These are phyloP conservation scores for Termitomyces sp. DNA, from an alignment of 768 basidiomycete species.

Conservation along the genomic window DNA sequence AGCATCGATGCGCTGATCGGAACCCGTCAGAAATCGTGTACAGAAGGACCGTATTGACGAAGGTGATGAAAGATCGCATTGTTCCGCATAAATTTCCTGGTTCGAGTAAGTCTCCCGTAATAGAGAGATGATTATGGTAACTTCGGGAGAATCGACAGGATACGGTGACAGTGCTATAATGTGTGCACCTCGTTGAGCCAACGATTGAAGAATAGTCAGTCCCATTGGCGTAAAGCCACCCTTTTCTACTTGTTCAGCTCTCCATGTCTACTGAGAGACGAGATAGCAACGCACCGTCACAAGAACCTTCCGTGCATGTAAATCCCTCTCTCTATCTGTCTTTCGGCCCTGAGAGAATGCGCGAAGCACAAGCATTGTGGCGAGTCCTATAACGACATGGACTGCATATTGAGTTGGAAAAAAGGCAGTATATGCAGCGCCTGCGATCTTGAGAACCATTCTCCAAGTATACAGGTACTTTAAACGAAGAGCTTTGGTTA, in stretches of 20 bases:
- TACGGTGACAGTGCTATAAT: slow-evolving; percentile 70
- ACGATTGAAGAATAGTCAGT: slow-evolving; percentile 56
- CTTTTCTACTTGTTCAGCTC: slow-evolving; percentile 28
- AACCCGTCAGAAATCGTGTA: slow-evolving; percentile 58
- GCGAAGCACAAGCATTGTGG: slow-evolving; percentile 44
- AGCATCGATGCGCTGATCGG: slow-evolving; percentile 72
- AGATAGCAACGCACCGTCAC: slow-evolving; percentile 56
- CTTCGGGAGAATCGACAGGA: slow-evolving; percentile 49
- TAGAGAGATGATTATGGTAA: slow-evolving; percentile 61
- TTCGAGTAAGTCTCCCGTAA: slow-evolving; percentile 69
- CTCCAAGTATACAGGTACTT: background rate
- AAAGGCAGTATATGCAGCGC: slow-evolving; percentile 33
- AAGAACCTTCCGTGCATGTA: slow-evolving; percentile 69
- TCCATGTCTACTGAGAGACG: background rate
- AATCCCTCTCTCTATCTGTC: slow-evolving; percentile 71
- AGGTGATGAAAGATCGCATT: slow-evolving; percentile 69
- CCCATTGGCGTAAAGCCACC: slow-evolving; percentile 76
- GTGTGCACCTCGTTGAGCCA: slow-evolving; percentile 76
- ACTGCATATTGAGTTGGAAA: slow-evolving; percentile 58
- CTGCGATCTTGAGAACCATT: slow-evolving; percentile 56
- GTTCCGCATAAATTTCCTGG: slow-evolving; percentile 75
- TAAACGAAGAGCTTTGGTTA: background rate
- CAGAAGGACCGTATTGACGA: slow-evolving; percentile 68
- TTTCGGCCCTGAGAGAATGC: slow-evolving; percentile 65
- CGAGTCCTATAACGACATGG: slow-evolving; percentile 44